These are phyloP conservation scores for Grigorovia transvaalensis DNA, from an alignment of 805 yeast genomes.

Conservation along the genomic window DNA sequence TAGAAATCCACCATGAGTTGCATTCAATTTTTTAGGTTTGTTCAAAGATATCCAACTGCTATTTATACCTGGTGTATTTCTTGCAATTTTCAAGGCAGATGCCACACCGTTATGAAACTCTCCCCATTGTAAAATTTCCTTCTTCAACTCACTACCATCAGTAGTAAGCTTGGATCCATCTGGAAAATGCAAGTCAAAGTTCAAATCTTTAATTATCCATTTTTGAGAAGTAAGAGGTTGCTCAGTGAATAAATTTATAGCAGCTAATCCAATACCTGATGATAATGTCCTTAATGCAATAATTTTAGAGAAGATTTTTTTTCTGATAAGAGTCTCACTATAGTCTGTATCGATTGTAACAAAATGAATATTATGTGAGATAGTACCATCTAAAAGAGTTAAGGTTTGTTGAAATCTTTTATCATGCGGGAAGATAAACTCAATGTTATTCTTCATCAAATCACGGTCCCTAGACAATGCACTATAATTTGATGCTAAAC, in stretches of 20 bases:
- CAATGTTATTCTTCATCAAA: slow-evolving; percentile 10
- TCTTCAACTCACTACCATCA: slow-evolving; percentile 20
- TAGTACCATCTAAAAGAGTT: slow-evolving; percentile 39
- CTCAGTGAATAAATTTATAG: slow-evolving; percentile 29
- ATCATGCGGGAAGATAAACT: slow-evolving; percentile 65
- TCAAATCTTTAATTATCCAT: slow-evolving; percentile 67
- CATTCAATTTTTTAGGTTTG: slow-evolving; percentile 55
- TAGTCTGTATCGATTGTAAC: slow-evolving; percentile 41
- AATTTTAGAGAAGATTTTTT: slow-evolving; percentile 43
- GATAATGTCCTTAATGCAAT: slow-evolving; percentile 66
- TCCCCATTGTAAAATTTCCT: slow-evolving; percentile 49
- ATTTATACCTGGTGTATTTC: slow-evolving; percentile 44
- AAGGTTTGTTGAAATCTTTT: slow-evolving; percentile 71
- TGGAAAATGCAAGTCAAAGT: slow-evolving; percentile 61
- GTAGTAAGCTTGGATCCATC: slow-evolving; percentile 52
- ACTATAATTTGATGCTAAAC: not conserved
- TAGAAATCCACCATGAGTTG: slow-evolving; percentile 93
- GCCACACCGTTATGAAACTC: slow-evolving; percentile 88
- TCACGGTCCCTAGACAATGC: not conserved
- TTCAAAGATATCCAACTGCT: slow-evolving; percentile 92
- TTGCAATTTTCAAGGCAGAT: slow-evolving; percentile 68
- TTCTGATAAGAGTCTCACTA: slow-evolving; percentile 43
- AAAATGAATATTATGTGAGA: slow-evolving; percentile 16
- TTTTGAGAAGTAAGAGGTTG: slow-evolving; percentile 77
- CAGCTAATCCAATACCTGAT: slow-evolving; percentile 24